These are phyloP conservation scores for Fusarium sp. DNA, from an alignment of 2,329 filamentous ascomycete species.

Conservation along the genomic window DNA sequence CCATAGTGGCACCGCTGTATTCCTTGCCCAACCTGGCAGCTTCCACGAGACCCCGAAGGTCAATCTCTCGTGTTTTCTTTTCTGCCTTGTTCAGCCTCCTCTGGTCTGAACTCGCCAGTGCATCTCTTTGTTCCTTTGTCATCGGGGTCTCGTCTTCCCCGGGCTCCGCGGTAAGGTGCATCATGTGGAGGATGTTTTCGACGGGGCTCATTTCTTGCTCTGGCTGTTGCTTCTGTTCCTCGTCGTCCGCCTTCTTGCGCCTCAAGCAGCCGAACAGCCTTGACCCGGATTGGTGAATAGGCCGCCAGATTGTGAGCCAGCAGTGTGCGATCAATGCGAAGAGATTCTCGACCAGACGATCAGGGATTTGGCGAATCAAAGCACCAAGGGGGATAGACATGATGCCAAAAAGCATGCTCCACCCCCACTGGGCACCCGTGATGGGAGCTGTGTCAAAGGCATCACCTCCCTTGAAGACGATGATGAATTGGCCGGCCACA, in stretches of 20 bases:
- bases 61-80: constrained; percentile 40
- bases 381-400: constrained; percentile 71
- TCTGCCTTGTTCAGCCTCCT: constrained; percentile 15
- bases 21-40: constrained; percentile 44
- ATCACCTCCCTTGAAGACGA: constrained; percentile 73
- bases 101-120: constrained; percentile 35
- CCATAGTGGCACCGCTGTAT: constrained; percentile 45
- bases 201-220: constrained; percentile 41
- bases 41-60: constrained; percentile 47
- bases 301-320: constrained; percentile 24
- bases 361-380: constrained; percentile 54
- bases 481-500: constrained; percentile 74
- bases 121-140: constrained; percentile 38
- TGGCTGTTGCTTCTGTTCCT: constrained; percentile 14
- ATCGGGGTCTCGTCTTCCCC: constrained; percentile 36
- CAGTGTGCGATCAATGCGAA: constrained; percentile 28
- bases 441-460: constrained; percentile 71
- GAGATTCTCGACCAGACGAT: constrained; percentile 45
- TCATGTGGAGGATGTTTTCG: constrained; percentile 38
- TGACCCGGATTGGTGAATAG: constrained; percentile 26
- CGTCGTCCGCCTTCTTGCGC: constrained; percentile 35
- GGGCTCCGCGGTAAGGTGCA: constrained; percentile 25
- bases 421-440: constrained; percentile 73
- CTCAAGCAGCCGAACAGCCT: constrained; percentile 32
- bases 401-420: constrained; percentile 73